phyloP scores from a whole-genome alignment of 306 rosid genomes.

The Senna tora region DNA sequence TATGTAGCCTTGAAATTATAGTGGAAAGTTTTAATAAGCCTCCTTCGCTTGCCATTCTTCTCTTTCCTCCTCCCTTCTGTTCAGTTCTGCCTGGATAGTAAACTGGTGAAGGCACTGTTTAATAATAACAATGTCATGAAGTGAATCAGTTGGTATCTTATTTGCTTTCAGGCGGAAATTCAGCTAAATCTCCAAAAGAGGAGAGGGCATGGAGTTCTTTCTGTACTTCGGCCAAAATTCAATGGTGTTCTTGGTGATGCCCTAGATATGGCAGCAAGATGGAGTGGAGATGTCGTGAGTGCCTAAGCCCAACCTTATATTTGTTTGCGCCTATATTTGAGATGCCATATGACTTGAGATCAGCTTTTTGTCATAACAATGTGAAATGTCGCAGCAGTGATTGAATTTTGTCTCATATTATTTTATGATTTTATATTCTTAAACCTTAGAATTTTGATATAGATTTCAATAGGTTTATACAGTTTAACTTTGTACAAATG shows the following conservation, averaged over 20 bases:
- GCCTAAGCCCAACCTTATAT: constrained; percentile 34
- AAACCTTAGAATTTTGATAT: not conserved
- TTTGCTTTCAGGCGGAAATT: constrained; percentile 80
- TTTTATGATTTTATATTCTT: not conserved
- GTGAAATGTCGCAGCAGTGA: not conserved
- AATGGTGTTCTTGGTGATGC: constrained; percentile 95
- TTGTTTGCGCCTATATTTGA: constrained; percentile 27
- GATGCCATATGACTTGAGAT: constrained; percentile 3
- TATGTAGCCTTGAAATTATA: constrained; percentile 6
- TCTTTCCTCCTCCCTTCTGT: constrained; percentile 24
- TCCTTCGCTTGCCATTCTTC: not conserved
- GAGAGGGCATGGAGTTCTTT: constrained; percentile 92
- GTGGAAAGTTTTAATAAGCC: constrained; percentile 11
- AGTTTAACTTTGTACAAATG: not conserved
- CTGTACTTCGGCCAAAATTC: constrained; percentile 84
- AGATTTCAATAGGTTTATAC: not conserved
- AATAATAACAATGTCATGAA: not conserved
- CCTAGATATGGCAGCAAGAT: constrained; percentile 89
- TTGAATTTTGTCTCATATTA: constrained; percentile 20
- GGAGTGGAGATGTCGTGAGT: constrained; percentile 99
- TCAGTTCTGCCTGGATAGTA: constrained; percentile 31
- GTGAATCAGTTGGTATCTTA: constrained; percentile 28
- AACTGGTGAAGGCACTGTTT: constrained; percentile 17
- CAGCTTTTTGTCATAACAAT: constrained; percentile 8
- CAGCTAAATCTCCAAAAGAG: constrained; percentile 87